Evolutionary conservation across 129 eudicot species (phyloP).

Genomic region (Artemisia argyi): DNA sequence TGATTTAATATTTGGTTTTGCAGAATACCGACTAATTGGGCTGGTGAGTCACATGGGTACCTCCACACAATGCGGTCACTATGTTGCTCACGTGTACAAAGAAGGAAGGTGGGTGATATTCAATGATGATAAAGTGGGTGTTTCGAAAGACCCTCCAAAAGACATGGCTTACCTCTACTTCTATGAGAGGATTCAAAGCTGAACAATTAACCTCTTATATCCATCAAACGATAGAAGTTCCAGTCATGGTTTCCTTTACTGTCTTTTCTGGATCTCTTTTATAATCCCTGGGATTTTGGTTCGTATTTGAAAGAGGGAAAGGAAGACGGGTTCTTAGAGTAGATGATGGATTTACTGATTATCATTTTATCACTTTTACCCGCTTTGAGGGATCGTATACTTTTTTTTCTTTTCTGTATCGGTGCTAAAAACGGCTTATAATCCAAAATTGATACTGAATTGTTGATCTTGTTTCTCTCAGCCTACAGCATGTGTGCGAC

Average conservation of each 20-base stretch:
- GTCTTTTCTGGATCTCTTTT: constrained; percentile 2
- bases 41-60: constrained; percentile 98
- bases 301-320: constrained; percentile 21
- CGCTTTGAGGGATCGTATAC: constrained; percentile 23
- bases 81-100: constrained; percentile 87
- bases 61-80: constrained; percentile 95
- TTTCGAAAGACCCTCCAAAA: constrained; percentile 86
- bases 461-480: background rate
- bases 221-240: background rate
- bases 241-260: background rate
- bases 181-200: constrained; percentile 68
- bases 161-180: constrained; percentile 98
- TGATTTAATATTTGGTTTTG: constrained; percentile 1
- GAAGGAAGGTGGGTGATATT: constrained; percentile 92
- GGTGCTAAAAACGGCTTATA: background rate
- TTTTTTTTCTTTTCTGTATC: background rate
- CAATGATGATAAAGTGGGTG: constrained; percentile 91
- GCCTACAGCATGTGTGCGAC: background rate
- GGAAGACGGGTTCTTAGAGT: background rate
- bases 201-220: constrained; percentile 9
- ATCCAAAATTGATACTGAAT: constrained; percentile 1
- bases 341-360: background rate
- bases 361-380: background rate
- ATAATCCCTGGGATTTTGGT: constrained; percentile 14
- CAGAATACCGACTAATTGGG: constrained; percentile 93